These are phyloP conservation scores for Claviceps quebecensis DNA, from an alignment of 2,329 filamentous ascomycete species.

Conservation along the genomic window DNA sequence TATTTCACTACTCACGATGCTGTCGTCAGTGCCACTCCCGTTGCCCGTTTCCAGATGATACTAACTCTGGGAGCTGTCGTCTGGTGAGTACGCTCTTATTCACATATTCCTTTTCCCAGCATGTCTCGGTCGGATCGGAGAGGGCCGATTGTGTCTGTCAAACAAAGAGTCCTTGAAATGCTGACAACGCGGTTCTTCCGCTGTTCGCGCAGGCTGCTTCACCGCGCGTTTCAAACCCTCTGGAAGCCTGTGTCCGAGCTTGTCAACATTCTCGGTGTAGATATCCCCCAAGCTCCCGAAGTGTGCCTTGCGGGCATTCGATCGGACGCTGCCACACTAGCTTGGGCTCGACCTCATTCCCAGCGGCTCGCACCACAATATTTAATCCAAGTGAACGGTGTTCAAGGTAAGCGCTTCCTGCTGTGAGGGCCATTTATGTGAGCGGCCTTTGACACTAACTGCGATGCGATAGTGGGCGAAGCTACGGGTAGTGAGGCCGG, in stretches of 20 bases:
- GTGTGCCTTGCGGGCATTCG: conserved; percentile 85
- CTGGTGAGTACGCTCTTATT: conserved; percentile 29
- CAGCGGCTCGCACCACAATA: conserved; percentile 68
- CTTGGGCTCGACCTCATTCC: conserved; percentile 66
- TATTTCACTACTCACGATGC: conserved; percentile 16
- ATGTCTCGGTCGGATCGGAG: no score
- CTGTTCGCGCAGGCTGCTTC: conserved; percentile 50
- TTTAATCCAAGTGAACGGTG: conserved; percentile 84
- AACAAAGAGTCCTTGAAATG: not conserved
- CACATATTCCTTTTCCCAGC: not conserved
- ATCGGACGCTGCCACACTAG: conserved; percentile 72
- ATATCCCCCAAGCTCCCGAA: conserved; percentile 80
- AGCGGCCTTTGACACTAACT: not conserved
- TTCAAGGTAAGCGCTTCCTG: conserved; percentile 52
- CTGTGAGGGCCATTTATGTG: not conserved
- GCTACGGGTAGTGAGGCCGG: conserved; percentile 41
- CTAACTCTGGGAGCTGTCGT: conserved; percentile 37
- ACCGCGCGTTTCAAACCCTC: conserved; percentile 76
- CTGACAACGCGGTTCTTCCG: not conserved
- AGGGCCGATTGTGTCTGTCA: not conserved
- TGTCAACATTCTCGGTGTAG: conserved; percentile 80
- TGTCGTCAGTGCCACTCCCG: conserved; percentile 31
- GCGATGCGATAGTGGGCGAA: conserved; percentile 54
- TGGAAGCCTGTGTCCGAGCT: conserved; percentile 84
- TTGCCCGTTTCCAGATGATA: conserved; percentile 40